These are phyloP conservation scores for Leishmania guyanensis DNA, from an alignment of 208 protist species.

Conservation along the genomic window DNA sequence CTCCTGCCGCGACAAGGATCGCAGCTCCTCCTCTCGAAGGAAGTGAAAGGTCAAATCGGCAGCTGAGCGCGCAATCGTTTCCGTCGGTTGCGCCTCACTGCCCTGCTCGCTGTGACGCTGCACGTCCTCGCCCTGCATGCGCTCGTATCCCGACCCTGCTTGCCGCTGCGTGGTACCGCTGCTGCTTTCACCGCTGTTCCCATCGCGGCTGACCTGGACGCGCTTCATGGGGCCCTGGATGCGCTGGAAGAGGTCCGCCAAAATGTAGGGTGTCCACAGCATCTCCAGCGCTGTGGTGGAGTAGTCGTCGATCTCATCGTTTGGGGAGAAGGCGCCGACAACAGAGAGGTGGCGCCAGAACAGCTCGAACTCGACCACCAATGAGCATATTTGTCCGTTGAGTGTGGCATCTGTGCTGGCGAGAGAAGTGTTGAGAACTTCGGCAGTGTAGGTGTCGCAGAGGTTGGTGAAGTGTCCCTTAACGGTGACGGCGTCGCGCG, in stretches of 20 bases:
- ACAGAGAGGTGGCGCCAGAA: constrained; percentile 65
- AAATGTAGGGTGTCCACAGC: constrained; percentile 81
- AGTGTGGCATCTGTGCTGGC: constrained; percentile 37
- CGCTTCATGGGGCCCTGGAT: constrained; percentile 43
- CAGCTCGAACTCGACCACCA: constrained; percentile 66
- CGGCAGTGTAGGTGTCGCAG: constrained; percentile 44
- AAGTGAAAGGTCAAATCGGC: neutral
- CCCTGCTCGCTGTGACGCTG: constrained; percentile 11
- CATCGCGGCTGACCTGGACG: neutral
- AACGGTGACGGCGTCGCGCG: constrained; percentile 45
- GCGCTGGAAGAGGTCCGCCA: constrained; percentile 85
- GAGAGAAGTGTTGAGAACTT: constrained; percentile 38
- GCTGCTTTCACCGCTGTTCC: neutral
- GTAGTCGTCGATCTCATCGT: constrained; percentile 85
- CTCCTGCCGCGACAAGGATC: constrained; percentile 58
- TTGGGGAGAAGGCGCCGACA: constrained; percentile 73
- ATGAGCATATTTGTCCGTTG: constrained; percentile 27
- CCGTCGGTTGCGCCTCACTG: neutral
- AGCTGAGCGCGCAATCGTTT: neutral
- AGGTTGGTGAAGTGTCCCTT: constrained; percentile 67
- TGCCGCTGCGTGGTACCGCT: neutral
- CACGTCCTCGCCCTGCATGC: constrained; percentile 21
- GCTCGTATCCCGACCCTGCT: constrained; percentile 10
- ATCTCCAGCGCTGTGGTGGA: constrained; percentile 82
- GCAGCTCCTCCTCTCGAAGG: constrained; percentile 28